A percentile compares a stretch with the other conserved stretches of the same genome.
These are phyloP conservation scores for Globisporangium carolinianum DNA, from an alignment of 352 stramenopile genomes.

Conservation along the genomic window DNA sequence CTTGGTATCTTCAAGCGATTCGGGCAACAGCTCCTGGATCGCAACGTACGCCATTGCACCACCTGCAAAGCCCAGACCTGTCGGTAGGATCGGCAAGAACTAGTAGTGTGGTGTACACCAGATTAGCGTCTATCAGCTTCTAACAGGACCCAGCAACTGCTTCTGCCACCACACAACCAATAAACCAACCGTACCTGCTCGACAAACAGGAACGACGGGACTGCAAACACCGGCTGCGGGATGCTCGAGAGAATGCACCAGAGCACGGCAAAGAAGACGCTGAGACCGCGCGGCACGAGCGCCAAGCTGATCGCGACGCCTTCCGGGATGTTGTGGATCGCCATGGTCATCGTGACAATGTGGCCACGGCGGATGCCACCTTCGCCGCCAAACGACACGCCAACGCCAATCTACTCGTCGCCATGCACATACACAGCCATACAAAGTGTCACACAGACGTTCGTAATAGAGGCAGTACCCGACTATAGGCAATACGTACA, in stretches of 20 bases:
- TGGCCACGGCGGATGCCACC: slow-evolving; percentile 90
- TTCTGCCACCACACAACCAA: no score
- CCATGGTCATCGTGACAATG: slow-evolving; percentile 96
- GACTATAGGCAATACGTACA: slow-evolving; percentile 31
- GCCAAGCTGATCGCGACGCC: slow-evolving; percentile 94
- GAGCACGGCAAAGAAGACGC: slow-evolving; percentile 73
- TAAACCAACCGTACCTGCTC: slow-evolving; percentile 24
- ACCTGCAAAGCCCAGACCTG: slow-evolving; percentile 95
- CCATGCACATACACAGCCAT: background rate
- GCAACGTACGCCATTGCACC: slow-evolving; percentile 97
- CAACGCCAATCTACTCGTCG: slow-evolving; percentile 82
- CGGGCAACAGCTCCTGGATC: slow-evolving; percentile 73
- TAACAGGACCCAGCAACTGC: no score
- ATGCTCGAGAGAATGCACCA: slow-evolving; percentile 91
- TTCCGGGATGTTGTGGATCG: slow-evolving; percentile 98
- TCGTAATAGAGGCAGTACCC: background rate
- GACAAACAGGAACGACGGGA: slow-evolving; percentile 92
- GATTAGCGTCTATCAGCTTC: no score
- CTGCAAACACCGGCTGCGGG: slow-evolving; percentile 96
- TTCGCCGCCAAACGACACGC: slow-evolving; percentile 95
- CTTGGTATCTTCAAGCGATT: slow-evolving; percentile 83
- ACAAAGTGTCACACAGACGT: background rate
- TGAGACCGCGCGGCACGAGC: slow-evolving; percentile 91
- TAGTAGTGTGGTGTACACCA: no score
- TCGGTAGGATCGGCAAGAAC: slow-evolving; percentile 93